phyloP scores from a whole-genome alignment of 192 early-diverging fungal species.

The Mortierella hygrophila region DNA sequence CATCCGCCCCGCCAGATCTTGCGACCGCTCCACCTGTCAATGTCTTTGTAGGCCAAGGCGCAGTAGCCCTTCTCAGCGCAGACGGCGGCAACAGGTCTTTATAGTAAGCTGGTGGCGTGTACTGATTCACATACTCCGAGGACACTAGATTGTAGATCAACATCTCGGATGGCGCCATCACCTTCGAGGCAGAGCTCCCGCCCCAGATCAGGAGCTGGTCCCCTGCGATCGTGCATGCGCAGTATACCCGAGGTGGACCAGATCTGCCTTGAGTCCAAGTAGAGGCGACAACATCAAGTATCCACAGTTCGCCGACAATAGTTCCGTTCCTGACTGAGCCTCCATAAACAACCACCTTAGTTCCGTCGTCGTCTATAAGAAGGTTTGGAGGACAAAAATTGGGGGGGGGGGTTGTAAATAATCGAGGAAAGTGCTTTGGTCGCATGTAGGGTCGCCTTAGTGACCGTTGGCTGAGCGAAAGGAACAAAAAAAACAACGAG shows the following conservation, averaged over 20 bases:
- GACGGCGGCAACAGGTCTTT: neutral
- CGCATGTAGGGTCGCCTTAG: no score
- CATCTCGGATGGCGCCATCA: neutral
- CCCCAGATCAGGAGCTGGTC: neutral
- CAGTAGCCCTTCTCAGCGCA: neutral
- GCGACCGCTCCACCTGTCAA: neutral
- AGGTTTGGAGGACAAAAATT: neutral
- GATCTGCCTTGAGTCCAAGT: neutral
- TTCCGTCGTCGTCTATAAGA: neutral
- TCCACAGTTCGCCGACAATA: neutral
- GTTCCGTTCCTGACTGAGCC: neutral
- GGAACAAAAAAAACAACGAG: no score
- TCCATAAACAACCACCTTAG: neutral
- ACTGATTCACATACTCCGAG: neutral
- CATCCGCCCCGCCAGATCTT: neutral
- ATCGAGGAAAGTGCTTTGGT: no score
- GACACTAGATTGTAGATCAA: neutral
- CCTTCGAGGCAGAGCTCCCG: neutral
- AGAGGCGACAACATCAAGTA: neutral
- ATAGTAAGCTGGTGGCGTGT: neutral
- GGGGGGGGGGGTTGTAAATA: neutral
- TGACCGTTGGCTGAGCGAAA: no score
- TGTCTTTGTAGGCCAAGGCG: neutral
- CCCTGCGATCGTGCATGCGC: neutral
- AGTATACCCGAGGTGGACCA: neutral